Base-by-base conservation (phyloP, 129 eudicot genomes). In the Pseudognaphalium luteoalbum region DNA sequence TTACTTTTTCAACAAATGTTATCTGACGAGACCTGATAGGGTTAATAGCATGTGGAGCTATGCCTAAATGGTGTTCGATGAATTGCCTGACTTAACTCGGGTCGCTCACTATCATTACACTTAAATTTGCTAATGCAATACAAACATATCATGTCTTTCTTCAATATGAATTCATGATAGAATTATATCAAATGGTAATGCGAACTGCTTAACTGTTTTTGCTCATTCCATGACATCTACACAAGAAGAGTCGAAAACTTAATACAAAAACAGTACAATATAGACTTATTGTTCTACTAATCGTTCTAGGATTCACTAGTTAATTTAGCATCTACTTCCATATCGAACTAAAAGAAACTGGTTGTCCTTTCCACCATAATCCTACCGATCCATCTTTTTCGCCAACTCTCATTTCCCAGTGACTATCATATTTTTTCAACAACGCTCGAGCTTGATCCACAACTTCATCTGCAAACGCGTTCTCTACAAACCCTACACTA, bases 361-460 rank as follows among this genome's bases (percentile, higher is more conserved):
- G 78, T 44, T 84, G 91, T 14, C 87, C 94, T 78, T 91, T 91
- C 97, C 97, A 91, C 84, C 92, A 81, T 76, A 91, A 76, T 37
- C 86, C 92, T 15, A 81, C 76, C 44, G 87, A 86, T 8, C 80
- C 87, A 69, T 88, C 90, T 76, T 69, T 86, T 25, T 91, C 92
- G 12, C 83, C 92, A 33, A 83, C 86, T 81, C 83, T 74, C 86
- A 88, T 81, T 80, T 91, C 97, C 97, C 97, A 91, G 63, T 87
- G 90, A 72, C 77, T 82, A 34, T 91, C 97, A 7, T 91, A 91
- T 83, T 88, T 91, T 79, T 88, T 88, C 82, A 91, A 77, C 77
- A 91, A 65, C 1, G 94, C 86, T 16, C 88, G 91, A 72, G 92
- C 97, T 68, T 90, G 90, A 62, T 91, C 90, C 58, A 88, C 62